Conservation (phyloP, 139 green algal genomes). For the Coelastrella sp. region DNA sequence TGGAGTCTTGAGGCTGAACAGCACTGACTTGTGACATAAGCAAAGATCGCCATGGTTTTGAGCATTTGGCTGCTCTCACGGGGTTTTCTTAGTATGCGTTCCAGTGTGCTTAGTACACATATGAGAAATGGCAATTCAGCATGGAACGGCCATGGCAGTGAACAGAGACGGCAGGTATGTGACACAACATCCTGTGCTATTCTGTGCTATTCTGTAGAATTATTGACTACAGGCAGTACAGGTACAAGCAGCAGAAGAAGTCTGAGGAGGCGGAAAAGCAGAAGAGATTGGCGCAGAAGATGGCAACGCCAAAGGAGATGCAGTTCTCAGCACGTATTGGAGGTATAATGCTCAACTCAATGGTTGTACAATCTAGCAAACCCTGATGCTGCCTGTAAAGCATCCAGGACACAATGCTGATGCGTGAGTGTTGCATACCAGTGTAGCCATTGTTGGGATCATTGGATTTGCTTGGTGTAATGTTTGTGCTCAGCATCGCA, state of each 20-base stretch:
- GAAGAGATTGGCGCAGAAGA: slow-evolving; percentile 5
- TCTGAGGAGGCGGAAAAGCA: neutral
- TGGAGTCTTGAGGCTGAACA: no score
- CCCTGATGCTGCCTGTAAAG: neutral
- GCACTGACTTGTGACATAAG: no score
- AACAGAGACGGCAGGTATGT: neutral
- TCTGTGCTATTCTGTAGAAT: neutral
- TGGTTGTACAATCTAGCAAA: neutral
- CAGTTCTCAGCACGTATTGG: slow-evolving; percentile 41
- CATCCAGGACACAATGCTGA: no score
- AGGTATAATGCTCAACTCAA: neutral
- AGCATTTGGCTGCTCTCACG: no score
- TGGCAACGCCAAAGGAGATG: slow-evolving; percentile 43
- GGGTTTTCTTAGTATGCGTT: neutral
- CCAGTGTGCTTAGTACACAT: no score
- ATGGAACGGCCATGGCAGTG: neutral
- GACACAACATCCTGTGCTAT: neutral
- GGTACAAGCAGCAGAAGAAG: slow-evolving; percentile 3
- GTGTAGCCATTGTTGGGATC: no score
- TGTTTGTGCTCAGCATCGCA: neutral
- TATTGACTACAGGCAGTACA: slow-evolving; percentile 5
- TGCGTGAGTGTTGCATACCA: no score
- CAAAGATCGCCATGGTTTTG: no score
- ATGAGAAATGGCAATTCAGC: neutral
- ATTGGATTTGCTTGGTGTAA: neutral